Evolutionary conservation across 2,329 filamentous ascomycete genomes (phyloP), one percentile per base, ranked within the genome.

Genomic region (Exutisphaerella laricina): DNA sequence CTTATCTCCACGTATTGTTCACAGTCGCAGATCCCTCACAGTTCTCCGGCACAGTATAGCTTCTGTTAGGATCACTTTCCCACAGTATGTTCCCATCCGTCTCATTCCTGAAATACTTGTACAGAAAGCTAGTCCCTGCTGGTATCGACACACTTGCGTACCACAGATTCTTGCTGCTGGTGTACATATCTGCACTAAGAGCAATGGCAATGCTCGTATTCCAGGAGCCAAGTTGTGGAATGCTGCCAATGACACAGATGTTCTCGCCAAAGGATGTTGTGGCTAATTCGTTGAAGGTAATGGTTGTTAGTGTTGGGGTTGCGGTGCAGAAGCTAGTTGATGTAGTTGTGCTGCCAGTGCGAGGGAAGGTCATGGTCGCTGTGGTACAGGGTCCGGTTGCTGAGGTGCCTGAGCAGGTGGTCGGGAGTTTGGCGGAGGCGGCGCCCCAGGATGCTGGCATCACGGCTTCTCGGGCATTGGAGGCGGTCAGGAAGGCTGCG

Each of bases 401-500:
- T 3, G 56, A 57, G 23, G 45, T 51, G 10, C 46, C 44, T 29
- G 53, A 51, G 45, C 58, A 61, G 16, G 46, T 43, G n/a, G 21
- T 36, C 6, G 56, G 58, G 3, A 59, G 22, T 14, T 48, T 48
- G 3, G 53, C 50, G 5, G 47, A 47, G 13, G 45, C 34, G 13
- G 55, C 52, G 12, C 52, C 70, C 80, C 80, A 84, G 4, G 77
- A 73, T 1, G 71, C 66, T 1, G 80, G 79, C 6, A 80, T 62
- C 12, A 74, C 56, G 14, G 72, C 72, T 34, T 72, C 71, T 34
- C 80, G 74, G 26, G 80, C 74, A 30, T 72, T 72, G 17, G 70
- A 66, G n/a, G 76, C 75, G 0, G 81, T 82, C 34, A 87, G 66
- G 62, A 87, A 81, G 0, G 82, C 73, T 1, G 82, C 80, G 51